These are phyloP conservation scores for Rhodotorula taiwanensis DNA, from an alignment of 768 basidiomycete species.

Conservation along the genomic window DNA sequence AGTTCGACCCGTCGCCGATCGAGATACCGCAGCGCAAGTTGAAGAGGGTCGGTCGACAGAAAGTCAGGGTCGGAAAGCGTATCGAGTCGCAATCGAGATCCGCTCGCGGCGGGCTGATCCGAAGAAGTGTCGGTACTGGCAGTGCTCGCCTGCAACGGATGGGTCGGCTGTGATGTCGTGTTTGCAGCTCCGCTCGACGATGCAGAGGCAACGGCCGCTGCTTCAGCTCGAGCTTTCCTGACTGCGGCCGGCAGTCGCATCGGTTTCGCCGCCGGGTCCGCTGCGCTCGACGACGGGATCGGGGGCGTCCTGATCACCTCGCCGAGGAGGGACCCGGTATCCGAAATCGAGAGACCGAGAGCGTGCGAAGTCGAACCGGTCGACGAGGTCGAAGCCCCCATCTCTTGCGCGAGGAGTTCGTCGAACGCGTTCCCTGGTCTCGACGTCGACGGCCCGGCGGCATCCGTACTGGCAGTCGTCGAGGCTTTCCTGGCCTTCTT, in stretches of 20 bases:
- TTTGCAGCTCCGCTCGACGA: background rate
- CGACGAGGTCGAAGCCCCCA: background rate
- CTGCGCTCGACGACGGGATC: background rate
- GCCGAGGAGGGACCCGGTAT: too few species aligned
- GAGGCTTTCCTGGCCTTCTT: constrained; percentile 5
- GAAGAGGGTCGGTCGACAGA: background rate
- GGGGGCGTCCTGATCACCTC: background rate
- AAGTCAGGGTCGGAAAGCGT: background rate
- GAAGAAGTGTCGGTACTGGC: background rate
- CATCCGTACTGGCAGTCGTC: background rate
- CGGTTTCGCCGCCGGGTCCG: background rate
- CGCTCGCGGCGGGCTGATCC: too few species aligned
- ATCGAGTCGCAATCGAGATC: background rate
- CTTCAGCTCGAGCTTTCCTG: background rate
- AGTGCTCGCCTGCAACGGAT: background rate
- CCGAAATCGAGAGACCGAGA: background rate
- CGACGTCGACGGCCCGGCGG: too few species aligned
- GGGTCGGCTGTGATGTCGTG: background rate
- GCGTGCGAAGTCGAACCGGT: background rate
- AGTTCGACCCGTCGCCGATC: background rate
- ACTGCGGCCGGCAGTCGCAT: background rate
- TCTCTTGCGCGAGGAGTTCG: constrained; percentile 17
- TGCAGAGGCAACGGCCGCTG: background rate
- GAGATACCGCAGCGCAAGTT: background rate
- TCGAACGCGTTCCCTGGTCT: constrained; percentile 14